Percentiles rank a stretch among this genome's conserved stretches.
phyloP scores from a whole-genome alignment of 2,329 filamentous ascomycete genomes.

The Paraphoma sp. region DNA sequence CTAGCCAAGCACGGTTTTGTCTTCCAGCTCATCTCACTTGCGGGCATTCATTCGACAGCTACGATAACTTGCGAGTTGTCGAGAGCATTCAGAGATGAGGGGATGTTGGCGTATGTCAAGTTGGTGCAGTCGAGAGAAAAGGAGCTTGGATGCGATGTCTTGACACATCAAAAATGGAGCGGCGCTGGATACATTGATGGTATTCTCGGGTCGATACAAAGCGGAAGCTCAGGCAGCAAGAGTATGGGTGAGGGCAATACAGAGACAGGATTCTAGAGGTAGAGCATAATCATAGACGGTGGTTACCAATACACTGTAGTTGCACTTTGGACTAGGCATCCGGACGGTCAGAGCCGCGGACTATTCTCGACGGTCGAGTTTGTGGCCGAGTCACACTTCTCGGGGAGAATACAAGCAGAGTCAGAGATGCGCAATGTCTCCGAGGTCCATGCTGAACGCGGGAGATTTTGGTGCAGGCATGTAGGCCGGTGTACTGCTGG shows the following conservation, averaged over 20 bases:
- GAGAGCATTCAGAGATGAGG: constrained; percentile 82
- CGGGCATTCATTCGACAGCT: constrained; percentile 68
- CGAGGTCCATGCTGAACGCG: background rate
- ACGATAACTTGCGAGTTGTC: constrained; percentile 77
- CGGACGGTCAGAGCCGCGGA: background rate
- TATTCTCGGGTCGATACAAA: constrained; percentile 87
- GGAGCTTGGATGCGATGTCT: constrained; percentile 87
- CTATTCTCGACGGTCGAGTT: background rate
- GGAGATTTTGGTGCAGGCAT: no score
- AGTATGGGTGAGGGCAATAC: constrained; percentile 97
- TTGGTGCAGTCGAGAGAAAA: constrained; percentile 89
- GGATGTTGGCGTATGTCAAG: constrained; percentile 98
- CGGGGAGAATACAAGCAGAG: background rate
- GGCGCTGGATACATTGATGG: constrained; percentile 82
- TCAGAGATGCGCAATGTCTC: constrained; percentile 1
- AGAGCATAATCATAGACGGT: background rate
- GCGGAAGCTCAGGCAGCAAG: constrained; percentile 85
- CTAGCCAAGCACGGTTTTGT: constrained; percentile 84
- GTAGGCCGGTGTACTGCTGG: no score
- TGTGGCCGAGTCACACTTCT: background rate
- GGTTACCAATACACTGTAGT: no score
- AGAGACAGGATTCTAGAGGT: constrained; percentile 58
- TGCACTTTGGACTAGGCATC: background rate
- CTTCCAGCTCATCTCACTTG: constrained; percentile 69
- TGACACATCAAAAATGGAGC: constrained; percentile 92